Base-by-base conservation (phyloP, 345 rosid species). In the Salix udensis region DNA sequence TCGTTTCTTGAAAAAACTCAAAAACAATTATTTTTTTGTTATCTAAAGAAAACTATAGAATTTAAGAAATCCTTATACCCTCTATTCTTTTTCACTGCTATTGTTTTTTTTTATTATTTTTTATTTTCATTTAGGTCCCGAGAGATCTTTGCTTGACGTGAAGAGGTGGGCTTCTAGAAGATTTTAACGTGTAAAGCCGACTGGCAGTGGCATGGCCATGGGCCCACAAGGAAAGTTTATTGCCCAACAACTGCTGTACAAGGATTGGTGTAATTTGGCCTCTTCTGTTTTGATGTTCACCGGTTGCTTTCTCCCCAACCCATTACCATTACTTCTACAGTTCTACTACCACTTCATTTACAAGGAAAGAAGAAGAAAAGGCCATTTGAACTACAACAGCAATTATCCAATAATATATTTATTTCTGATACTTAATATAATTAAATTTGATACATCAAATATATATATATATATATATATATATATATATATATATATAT, bases 141-240 rank as follows among this genome's bases (percentile, higher is more conserved):
- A 34, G 0, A 7, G 19, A 55, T 3, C 64, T 3, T 23, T 58
- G 14, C 28, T 46, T 64, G 70, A 48, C 16, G 24, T 48, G 73
- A 50, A 52, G 18, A 23, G 42, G n/a, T 44, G 65, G 78, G 69
- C 77, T 77, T 80, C 83, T 58, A 80, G 83, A 77, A 79, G 65
- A 39, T 26, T 26, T 15, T 55, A 46, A 21, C 76, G 74, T 71
- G 60, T 42, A 23, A 73, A 50, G 80, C n/a, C 42, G 9, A 28
- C 8, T 37, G 40, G 34, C 13, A 71, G 44, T 48, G 3, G 28
- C 7, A 58, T 58, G 28, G 77, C 7, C 37, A 26, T 18, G 68
- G 83, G 67, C 53, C 77, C 71, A 30, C 80, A 39, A 16, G 70
- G 3, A n/a, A 65, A 71, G 81, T 83, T 83, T 77, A 80, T 67